Base-by-base conservation (phyloP, 1,284 basidiomycete species). In the Ustilago cynodontis region DNA sequence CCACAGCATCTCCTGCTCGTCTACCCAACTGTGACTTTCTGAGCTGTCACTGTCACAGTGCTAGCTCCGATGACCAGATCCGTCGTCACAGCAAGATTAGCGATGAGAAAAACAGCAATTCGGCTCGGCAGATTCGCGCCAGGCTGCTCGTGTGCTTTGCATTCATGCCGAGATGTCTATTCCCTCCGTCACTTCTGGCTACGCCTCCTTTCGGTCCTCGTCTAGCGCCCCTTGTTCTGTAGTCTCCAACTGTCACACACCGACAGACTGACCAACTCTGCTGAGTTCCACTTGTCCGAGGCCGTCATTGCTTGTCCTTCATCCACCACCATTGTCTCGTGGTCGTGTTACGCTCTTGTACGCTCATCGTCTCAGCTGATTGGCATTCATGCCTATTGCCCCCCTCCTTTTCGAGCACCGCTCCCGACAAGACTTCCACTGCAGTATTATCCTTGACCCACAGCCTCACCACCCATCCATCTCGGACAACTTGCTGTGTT, bases 391-490 rank as follows among this genome's bases (percentile, higher is more conserved):
- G 45, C 26, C 14, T 14, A n/a, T 45, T 6, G 14, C 22, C 10
- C 39, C 37, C 24, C 22, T 10, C 39, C 37, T 22, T 66, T 60
- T 49, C 31, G 35, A 60, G 57, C 14, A 50, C 58, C 59, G 59
- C 56, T 55, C 55, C 60, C 50, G 54, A 39, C 60, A 37, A 37
- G 51, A 51, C 50, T 64, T 41, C 45, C 67, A 22, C 50, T 64
- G 57, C 60, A 64, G 29, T 59, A 59, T 70, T 70, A 70, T 70
- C 67, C 67, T 54, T 8, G 28, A 45, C 37, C 26, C 31, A 54
- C 60, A 49, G 31, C 51, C n/a, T 41, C 39, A 14, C 14, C 18
- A 7, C 45, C 41, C 29, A 31, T 20, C 28, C 20, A 18, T n/a
- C 14, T 47, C 59, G 58, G 59, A 54, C 52, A 56, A 49, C 56